phyloP scores from a whole-genome alignment of 495 filamentous ascomycete species.

The Penicillium paxilli region DNA sequence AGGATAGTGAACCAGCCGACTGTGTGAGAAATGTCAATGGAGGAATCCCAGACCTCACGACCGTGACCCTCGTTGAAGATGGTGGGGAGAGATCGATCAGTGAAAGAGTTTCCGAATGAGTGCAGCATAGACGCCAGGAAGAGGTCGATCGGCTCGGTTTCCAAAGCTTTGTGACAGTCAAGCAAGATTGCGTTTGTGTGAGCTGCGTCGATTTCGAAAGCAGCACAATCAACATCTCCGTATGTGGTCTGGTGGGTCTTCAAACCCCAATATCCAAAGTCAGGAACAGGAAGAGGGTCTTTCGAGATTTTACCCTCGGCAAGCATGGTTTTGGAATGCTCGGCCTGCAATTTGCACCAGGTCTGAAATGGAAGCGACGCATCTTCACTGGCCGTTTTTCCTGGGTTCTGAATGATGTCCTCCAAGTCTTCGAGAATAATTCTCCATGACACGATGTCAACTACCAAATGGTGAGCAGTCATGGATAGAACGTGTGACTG shows the following conservation, averaged over 20 bases:
- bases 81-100: slow-evolving; percentile 53
- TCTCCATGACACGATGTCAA: slow-evolving; percentile 72
- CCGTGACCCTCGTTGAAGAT: slow-evolving; percentile 60
- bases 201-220: slow-evolving; percentile 45
- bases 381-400: slow-evolving; percentile 26
- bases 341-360: slow-evolving; percentile 55
- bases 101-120: slow-evolving; percentile 49
- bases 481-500: slow-evolving; percentile 55
- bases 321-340: slow-evolving; percentile 31
- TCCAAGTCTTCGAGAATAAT: slow-evolving; percentile 68
- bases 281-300: slow-evolving; percentile 22
- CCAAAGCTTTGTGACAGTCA: slow-evolving; percentile 44
- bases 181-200: slow-evolving; percentile 44
- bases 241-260: slow-evolving; percentile 44
- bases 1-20: slow-evolving; percentile 65
- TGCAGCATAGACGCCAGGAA: slow-evolving; percentile 51
- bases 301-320: slow-evolving; percentile 27
- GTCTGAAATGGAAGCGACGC: slow-evolving; percentile 60
- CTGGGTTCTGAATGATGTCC: slow-evolving; percentile 52
- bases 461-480: slow-evolving; percentile 65
- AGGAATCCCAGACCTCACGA: slow-evolving; percentile 49
- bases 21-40: slow-evolving; percentile 57
- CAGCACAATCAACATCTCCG: slow-evolving; percentile 46
- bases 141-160: slow-evolving; percentile 55
- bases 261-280: slow-evolving; percentile 54